Percentiles rank a stretch among this genome's conserved stretches.
phyloP scores from a whole-genome alignment of 345 rosid genomes.

The Syzygium grande region DNA sequence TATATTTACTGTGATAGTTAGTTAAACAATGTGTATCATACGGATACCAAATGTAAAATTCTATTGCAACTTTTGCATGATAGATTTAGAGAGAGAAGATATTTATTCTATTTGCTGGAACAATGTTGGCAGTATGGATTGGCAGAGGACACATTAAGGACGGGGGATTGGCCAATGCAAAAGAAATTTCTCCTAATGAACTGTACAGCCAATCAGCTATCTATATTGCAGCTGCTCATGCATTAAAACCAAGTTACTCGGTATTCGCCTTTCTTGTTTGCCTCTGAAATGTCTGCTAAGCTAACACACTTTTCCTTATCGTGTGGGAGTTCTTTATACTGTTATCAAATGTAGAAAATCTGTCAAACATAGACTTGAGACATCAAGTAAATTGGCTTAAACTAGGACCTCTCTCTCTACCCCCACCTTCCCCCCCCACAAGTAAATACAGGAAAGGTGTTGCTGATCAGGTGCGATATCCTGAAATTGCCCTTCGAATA shows the following conservation, averaged over 20 bases:
- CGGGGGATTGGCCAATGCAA: slow-evolving; percentile 58
- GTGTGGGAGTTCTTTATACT: background rate
- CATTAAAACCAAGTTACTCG: slow-evolving; percentile 91
- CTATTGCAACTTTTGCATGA: background rate
- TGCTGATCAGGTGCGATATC: background rate
- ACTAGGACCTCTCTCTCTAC: background rate
- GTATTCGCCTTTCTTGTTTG: slow-evolving; percentile 13
- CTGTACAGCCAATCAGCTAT: slow-evolving; percentile 94
- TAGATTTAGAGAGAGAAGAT: background rate
- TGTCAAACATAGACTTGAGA: background rate
- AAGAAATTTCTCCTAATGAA: slow-evolving; percentile 81
- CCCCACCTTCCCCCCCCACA: background rate
- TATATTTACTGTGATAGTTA: background rate
- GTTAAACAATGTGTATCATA: background rate
- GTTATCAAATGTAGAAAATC: background rate
- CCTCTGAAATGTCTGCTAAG: background rate
- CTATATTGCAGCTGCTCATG: slow-evolving; percentile 98
- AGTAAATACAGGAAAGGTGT: background rate
- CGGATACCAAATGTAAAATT: background rate
- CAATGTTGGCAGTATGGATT: slow-evolving; percentile 66
- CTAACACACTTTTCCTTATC: background rate
- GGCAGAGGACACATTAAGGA: slow-evolving; percentile 90
- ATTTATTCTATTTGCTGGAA: background rate
- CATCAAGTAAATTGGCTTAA: background rate
- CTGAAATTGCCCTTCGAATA: background rate